Evolutionary conservation across 495 filamentous ascomycete genomes (phyloP).

Genomic region (Clavariopsis aquatica): DNA sequence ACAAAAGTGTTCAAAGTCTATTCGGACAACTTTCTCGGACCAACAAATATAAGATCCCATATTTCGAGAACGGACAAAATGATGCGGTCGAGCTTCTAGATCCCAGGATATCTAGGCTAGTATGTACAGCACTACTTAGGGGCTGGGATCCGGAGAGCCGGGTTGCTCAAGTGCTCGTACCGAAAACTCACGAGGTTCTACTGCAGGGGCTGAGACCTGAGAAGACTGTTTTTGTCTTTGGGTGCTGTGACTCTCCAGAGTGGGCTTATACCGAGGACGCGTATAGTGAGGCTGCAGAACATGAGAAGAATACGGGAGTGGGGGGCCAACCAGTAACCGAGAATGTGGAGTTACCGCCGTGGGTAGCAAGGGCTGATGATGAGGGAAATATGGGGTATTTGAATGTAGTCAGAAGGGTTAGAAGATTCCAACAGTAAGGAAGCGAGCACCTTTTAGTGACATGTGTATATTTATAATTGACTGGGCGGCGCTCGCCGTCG

Average conservation of each 20-base stretch:
- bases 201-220: conserved; percentile 16
- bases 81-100: conserved; percentile 13
- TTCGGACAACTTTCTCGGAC: conserved; percentile 21
- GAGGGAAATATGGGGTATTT: conserved; percentile 23
- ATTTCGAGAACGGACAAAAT: conserved; percentile 13
- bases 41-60: conserved; percentile 16
- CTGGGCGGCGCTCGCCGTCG: too few relatives aligned
- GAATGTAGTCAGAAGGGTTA: conserved; percentile 20
- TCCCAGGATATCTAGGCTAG: conserved; percentile 14
- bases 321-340: background rate
- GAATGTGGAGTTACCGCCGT: conserved; percentile 20
- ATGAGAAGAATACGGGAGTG: background rate
- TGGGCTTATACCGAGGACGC: conserved; percentile 35
- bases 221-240: conserved; percentile 30
- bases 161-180: conserved; percentile 25
- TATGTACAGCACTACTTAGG: conserved; percentile 30
- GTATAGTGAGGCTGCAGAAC: conserved; percentile 11
- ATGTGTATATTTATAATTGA: too few relatives aligned
- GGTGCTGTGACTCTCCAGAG: conserved; percentile 29
- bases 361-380: conserved; percentile 18
- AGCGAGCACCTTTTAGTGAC: too few relatives aligned
- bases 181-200: conserved; percentile 11
- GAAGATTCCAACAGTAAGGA: conserved; percentile 22
- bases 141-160: conserved; percentile 18
- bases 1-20: conserved; percentile 1